Conservation (phyloP, 805 yeast genomes). For the Candida alai region DNA sequence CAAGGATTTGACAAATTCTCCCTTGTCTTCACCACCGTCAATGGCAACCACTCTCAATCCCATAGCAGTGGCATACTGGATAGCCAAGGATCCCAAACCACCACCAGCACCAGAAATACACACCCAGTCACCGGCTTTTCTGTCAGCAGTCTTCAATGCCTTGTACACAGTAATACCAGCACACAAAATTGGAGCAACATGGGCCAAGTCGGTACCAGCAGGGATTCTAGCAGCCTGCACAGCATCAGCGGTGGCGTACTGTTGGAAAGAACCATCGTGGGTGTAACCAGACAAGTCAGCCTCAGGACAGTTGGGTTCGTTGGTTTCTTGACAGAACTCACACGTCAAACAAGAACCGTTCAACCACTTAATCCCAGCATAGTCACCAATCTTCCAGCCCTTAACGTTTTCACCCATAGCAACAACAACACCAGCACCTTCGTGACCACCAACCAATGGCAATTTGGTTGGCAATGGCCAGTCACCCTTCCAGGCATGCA, state of each 20-base stretch:
- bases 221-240: conserved; percentile 61
- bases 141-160: conserved; percentile 57
- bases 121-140: conserved; percentile 67
- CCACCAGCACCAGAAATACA: conserved; percentile 79
- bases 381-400: conserved; percentile 43
- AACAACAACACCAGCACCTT: conserved; percentile 47
- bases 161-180: conserved; percentile 69
- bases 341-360: conserved; percentile 42
- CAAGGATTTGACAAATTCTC: conserved; percentile 47
- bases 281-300: conserved; percentile 75
- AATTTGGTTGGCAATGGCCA: conserved; percentile 44
- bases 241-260: conserved; percentile 63
- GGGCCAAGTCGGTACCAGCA: conserved; percentile 49
- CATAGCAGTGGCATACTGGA: conserved; percentile 74
- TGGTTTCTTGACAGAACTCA: conserved; percentile 38
- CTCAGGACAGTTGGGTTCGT: conserved; percentile 54
- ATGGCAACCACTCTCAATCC: conserved; percentile 66
- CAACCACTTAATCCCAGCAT: conserved; percentile 45
- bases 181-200: conserved; percentile 61
- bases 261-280: conserved; percentile 68
- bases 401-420: conserved; percentile 38
- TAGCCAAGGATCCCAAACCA: conserved; percentile 73
- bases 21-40: conserved; percentile 73
- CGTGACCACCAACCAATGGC: conserved; percentile 47
- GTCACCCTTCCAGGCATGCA: conserved; percentile 47